These are phyloP conservation scores for Penicillium aurantiogriseum DNA, from an alignment of 2,329 filamentous ascomycete species.

Conservation along the genomic window DNA sequence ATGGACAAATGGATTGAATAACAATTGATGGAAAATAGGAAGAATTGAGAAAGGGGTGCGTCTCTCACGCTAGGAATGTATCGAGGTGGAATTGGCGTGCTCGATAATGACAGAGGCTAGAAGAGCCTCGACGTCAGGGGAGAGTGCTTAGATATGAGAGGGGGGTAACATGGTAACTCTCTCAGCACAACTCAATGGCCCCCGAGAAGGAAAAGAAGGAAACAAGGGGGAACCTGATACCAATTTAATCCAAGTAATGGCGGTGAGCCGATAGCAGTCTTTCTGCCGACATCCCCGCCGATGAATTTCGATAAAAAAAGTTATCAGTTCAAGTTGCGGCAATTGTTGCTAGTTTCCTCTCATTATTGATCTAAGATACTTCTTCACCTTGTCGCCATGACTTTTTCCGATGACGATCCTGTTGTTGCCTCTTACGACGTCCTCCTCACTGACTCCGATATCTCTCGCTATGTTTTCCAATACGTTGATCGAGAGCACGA, in stretches of 20 bases:
- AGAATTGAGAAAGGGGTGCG: conserved; percentile 9
- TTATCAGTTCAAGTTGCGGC: background rate
- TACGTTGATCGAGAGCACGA: conserved; percentile 69
- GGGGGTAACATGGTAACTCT: conserved; percentile 5
- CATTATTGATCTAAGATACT: background rate
- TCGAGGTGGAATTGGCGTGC: background rate
- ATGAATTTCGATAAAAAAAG: conserved; percentile 17
- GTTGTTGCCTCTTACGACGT: conserved; percentile 76
- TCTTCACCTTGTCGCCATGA: conserved; percentile 9
- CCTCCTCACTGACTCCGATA: conserved; percentile 74
- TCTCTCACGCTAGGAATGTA: conserved; percentile 17
- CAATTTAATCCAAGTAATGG: background rate
- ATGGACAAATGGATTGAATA: background rate
- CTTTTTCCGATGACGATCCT: conserved; percentile 55
- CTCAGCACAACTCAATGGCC: conserved; percentile 8
- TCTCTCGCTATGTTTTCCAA: conserved; percentile 78
- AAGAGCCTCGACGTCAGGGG: background rate
- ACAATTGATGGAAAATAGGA: background rate
- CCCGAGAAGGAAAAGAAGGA: background rate
- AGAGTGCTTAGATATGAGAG: conserved; percentile 1
- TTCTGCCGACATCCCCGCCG: conserved; percentile 23
- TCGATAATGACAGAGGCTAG: conserved; percentile 4
- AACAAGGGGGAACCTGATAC: background rate
- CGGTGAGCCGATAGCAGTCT: conserved; percentile 11
- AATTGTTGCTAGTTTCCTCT: background rate